A percentile compares a stretch with the other conserved stretches of the same genome.
These are phyloP conservation scores for Microdochium trichocladiopsis DNA, from an alignment of 2,329 filamentous ascomycete genomes.

Conservation along the genomic window DNA sequence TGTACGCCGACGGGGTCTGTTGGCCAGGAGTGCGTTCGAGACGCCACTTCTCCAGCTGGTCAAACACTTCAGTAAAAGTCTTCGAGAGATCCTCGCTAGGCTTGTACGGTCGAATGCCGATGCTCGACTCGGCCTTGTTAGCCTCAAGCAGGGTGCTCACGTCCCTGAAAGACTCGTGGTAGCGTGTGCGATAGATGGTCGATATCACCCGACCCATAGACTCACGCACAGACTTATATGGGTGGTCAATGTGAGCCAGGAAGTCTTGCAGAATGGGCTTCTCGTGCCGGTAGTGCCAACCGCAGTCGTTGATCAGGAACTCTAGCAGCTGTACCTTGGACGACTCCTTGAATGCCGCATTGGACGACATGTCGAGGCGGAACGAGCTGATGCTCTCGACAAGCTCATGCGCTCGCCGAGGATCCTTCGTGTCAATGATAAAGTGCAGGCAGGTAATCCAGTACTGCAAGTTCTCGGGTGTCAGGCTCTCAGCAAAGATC, in stretches of 20 bases:
- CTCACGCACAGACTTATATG: slow-evolving; percentile 95
- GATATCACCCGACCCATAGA: slow-evolving; percentile 86
- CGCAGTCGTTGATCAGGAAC: slow-evolving; percentile 77
- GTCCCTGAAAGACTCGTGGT: slow-evolving; percentile 87
- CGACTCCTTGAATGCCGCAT: slow-evolving; percentile 97
- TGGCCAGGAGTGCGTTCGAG: slow-evolving; percentile 77
- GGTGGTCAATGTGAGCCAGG: slow-evolving; percentile 85
- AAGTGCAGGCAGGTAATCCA: slow-evolving; percentile 94
- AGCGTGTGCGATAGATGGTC: slow-evolving; percentile 81
- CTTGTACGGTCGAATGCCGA: slow-evolving; percentile 78
- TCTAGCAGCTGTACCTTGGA: slow-evolving; percentile 91
- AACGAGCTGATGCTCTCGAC: slow-evolving; percentile 78
- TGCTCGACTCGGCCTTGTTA: slow-evolving; percentile 73
- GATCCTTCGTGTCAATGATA: slow-evolving; percentile 82
- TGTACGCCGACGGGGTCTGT: slow-evolving; percentile 90
- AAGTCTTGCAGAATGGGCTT: slow-evolving; percentile 86
- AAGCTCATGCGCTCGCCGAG: slow-evolving; percentile 78
- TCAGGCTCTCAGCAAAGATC: slow-evolving; percentile 86
- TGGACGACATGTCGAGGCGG: slow-evolving; percentile 86
- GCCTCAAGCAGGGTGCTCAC: slow-evolving; percentile 67
- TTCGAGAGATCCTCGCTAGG: slow-evolving; percentile 66
- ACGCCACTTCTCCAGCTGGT: slow-evolving; percentile 79
- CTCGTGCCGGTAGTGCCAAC: slow-evolving; percentile 94
- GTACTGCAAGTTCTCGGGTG: slow-evolving; percentile 88
- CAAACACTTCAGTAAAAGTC: slow-evolving; percentile 70